Percentiles rank a stretch among this genome's conserved stretches.
Evolutionary conservation across 2,329 filamentous ascomycete genomes (phyloP).

Genomic region (Botrytis porri): DNA sequence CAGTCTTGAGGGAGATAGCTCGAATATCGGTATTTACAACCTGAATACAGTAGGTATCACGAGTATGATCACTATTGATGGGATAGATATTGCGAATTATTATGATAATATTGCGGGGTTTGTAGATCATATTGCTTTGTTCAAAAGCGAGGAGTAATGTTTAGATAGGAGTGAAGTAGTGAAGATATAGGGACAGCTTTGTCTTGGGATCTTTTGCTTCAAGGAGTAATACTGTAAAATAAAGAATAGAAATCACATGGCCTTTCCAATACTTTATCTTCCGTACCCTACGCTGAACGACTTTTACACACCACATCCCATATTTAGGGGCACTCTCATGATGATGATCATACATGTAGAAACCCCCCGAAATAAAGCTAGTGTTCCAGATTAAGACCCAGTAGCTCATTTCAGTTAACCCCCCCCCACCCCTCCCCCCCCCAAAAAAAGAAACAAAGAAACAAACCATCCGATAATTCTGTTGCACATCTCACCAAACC

Average conservation of each 20-base stretch:
- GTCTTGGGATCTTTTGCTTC: not conserved
- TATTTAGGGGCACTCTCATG: not conserved
- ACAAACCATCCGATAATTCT: not conserved
- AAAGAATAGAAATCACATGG: not conserved
- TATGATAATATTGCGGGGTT: constrained; percentile 25
- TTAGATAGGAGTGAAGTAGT: not conserved
- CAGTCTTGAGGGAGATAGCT: constrained; percentile 22
- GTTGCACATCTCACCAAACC: not conserved
- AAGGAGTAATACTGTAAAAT: not conserved
- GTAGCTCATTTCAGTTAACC: too few relatives aligned
- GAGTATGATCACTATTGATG: constrained; percentile 29
- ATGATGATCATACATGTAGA: not conserved
- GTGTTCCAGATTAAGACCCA: not conserved
- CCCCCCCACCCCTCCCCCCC: too few relatives aligned
- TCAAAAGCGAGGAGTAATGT: not conserved
- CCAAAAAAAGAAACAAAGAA: not conserved
- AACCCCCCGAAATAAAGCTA: not conserved
- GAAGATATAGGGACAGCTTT: not conserved
- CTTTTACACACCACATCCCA: not conserved
- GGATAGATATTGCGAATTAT: constrained; percentile 21
- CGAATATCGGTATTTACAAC: constrained; percentile 28
- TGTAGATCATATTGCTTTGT: constrained; percentile 13
- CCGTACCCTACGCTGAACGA: not conserved
- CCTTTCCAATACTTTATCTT: not conserved
- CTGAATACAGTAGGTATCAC: constrained; percentile 28